These are phyloP conservation scores for Eucalyptus curtisii DNA, from an alignment of 345 rosid species.

Conservation along the genomic window DNA sequence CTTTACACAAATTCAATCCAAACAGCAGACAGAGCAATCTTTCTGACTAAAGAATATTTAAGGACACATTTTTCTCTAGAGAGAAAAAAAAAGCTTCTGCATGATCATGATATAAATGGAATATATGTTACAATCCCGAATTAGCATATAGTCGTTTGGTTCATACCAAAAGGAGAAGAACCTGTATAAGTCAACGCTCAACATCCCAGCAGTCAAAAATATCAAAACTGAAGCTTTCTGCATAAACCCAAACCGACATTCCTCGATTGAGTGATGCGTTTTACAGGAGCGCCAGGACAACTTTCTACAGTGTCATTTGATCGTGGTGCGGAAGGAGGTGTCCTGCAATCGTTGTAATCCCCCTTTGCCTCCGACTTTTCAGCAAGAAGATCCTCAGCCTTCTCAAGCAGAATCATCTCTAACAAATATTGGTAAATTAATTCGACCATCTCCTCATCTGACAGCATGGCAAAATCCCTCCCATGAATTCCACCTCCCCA, in stretches of 20 bases:
- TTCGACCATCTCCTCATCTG: constrained; percentile 43
- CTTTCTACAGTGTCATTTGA: constrained; percentile 23
- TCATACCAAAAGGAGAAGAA: background rate
- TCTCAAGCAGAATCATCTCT: constrained; percentile 30
- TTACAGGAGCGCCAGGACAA: constrained; percentile 53
- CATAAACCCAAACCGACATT: constrained; percentile 23
- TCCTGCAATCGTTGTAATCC: constrained; percentile 20
- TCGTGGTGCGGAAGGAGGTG: constrained; percentile 22
- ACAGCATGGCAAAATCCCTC: constrained; percentile 1
- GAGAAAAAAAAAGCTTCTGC: background rate
- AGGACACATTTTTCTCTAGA: background rate
- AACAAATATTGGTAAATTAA: constrained; percentile 36
- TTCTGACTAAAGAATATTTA: background rate
- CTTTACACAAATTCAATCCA: background rate
- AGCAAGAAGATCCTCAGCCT: constrained; percentile 17
- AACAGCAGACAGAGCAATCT: background rate
- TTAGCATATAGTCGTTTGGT: background rate
- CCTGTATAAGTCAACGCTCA: background rate
- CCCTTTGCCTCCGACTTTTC: constrained; percentile 6
- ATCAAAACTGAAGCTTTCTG: constrained; percentile 49
- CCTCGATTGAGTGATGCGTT: constrained; percentile 21
- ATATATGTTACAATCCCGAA: background rate
- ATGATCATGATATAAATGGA: background rate
- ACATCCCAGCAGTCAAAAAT: background rate
- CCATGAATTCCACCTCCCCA: background rate